Evolutionary conservation across 2,329 filamentous ascomycete species (phyloP).

Genomic region (Aphanocladium album): DNA sequence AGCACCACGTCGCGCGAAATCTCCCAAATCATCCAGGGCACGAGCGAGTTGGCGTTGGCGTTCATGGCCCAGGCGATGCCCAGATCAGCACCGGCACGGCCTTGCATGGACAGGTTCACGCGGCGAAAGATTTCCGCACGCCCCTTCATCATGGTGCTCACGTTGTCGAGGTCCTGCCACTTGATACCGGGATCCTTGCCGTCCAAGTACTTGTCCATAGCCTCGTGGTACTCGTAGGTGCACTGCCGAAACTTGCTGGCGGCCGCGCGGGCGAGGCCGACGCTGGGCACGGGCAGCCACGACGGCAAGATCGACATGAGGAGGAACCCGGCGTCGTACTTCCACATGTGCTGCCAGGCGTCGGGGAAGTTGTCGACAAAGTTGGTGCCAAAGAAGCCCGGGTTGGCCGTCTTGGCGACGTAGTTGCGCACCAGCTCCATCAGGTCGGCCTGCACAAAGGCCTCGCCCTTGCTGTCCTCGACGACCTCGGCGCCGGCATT

Average conservation of each 20-base stretch:
- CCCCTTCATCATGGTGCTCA: slow-evolving; percentile 28
- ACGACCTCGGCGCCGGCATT: slow-evolving; percentile 27
- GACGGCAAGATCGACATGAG: slow-evolving; percentile 27
- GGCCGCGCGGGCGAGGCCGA: slow-evolving; percentile 28
- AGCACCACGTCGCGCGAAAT: slow-evolving; percentile 34
- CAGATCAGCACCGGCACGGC: slow-evolving; percentile 31
- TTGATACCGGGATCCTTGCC: slow-evolving; percentile 27
- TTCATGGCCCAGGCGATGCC: slow-evolving; percentile 34
- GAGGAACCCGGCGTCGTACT: slow-evolving; percentile 30
- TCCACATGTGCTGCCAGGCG: slow-evolving; percentile 34
- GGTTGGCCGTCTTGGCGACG: slow-evolving; percentile 29
- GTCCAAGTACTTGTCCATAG: slow-evolving; percentile 29
- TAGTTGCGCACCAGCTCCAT: slow-evolving; percentile 31
- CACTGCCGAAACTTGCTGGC: slow-evolving; percentile 23
- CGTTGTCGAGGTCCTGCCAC: slow-evolving; percentile 35
- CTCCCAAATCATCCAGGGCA: slow-evolving; percentile 38
- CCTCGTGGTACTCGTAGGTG: slow-evolving; percentile 30
- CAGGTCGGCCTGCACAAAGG: slow-evolving; percentile 29
- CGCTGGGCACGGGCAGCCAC: slow-evolving; percentile 28
- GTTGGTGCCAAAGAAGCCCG: slow-evolving; percentile 34
- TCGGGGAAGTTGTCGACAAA: slow-evolving; percentile 37
- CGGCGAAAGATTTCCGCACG: slow-evolving; percentile 27
- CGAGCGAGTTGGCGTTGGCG: slow-evolving; percentile 32
- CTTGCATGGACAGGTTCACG: slow-evolving; percentile 25
- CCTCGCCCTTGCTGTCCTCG: slow-evolving; percentile 21